Evolutionary conservation across 192 early-diverging fungal genomes (phyloP).

Genomic region (Diversispora eburnea): DNA sequence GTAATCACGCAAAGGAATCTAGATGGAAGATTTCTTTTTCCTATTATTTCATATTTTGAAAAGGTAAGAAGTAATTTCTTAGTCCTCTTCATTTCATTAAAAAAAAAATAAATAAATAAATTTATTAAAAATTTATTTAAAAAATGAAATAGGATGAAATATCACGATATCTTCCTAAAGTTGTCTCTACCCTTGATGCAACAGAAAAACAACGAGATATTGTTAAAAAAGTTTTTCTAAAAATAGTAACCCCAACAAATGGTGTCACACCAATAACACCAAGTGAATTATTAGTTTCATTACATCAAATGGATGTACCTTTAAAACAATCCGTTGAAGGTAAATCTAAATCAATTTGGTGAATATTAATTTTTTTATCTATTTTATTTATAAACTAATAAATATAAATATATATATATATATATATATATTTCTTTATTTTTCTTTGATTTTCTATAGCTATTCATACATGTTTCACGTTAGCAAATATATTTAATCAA

Average conservation of each 20-base stretch:
- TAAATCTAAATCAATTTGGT: conserved; percentile 26
- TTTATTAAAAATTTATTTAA: not conserved
- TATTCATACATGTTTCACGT: conserved; percentile 69
- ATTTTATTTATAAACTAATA: not conserved
- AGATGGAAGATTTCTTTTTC: conserved; percentile 65
- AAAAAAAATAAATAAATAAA: conserved; percentile 1
- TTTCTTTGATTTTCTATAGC: conserved; percentile 44
- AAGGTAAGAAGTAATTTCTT: conserved; percentile 44
- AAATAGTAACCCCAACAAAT: conserved; percentile 45
- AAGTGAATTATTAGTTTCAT: conserved; percentile 61
- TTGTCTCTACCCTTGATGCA: conserved; percentile 61
- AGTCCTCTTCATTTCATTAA: not conserved
- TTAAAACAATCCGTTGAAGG: conserved; percentile 65
- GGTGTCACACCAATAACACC: conserved; percentile 45
- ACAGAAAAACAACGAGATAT: conserved; percentile 54
- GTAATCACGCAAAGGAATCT: conserved; percentile 52
- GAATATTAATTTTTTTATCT: conserved; percentile 6
- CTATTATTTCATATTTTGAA: conserved; percentile 57
- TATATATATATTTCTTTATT: not conserved
- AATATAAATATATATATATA: conserved; percentile 1
- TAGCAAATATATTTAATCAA: conserved; percentile 61
- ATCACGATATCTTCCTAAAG: conserved; percentile 53
- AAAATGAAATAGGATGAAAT: conserved; percentile 46
- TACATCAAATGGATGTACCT: conserved; percentile 72
- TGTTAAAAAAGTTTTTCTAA: conserved; percentile 61